Base-by-base conservation (phyloP, 2,329 filamentous ascomycete genomes). In the Cryphonectria japonica region DNA sequence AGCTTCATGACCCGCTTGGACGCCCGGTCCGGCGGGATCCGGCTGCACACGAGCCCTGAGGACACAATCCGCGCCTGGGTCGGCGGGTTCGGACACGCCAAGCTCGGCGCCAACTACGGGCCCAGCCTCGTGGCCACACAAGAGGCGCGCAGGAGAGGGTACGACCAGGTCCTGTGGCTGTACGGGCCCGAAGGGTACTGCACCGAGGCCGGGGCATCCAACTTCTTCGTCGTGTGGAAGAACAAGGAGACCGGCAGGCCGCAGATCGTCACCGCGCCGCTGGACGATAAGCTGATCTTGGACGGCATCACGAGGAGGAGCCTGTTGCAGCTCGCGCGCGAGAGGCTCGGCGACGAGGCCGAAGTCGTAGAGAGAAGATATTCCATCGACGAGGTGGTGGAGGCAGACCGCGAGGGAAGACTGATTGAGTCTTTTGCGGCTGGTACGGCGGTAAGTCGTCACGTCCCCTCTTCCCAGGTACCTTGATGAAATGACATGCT, bases 31-130 rank as follows among this genome's bases (percentile, higher is more conserved):
- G 86, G 85, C 46, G 89, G 89, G 74, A 86, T 97, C 85, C 91
- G 88, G 76, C 88, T 97, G 62, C 88, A 95, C 78, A 95, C 94
- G 0, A 93, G 89, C 62, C 88, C 89, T 69, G 90, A 95, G 75
- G 93, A 97, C 80, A 93, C 91, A 85, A 90, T 97, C 71, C 91
- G 95, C 75, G 94, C 95, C 16, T 98, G 95, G 95, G 94, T 93
- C 29, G 95, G 95, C 73, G 95, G 95, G 13, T 97, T 97, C 80
- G 95, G 95, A 0, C 95, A 92, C 78, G 94, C 94, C 72, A 98
- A 98, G 83, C 88, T 98, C 46, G 95, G 95, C 69, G 95, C 95
- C 73, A 98, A 97, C 85, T 98, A 97, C 80, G 95, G 95, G 0
- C 95, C 95, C 26, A 91, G 89, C 29, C 86, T 98, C 68, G 85